phyloP scores from a whole-genome alignment of 306 rosid species.

The Cucumis hystrix region DNA sequence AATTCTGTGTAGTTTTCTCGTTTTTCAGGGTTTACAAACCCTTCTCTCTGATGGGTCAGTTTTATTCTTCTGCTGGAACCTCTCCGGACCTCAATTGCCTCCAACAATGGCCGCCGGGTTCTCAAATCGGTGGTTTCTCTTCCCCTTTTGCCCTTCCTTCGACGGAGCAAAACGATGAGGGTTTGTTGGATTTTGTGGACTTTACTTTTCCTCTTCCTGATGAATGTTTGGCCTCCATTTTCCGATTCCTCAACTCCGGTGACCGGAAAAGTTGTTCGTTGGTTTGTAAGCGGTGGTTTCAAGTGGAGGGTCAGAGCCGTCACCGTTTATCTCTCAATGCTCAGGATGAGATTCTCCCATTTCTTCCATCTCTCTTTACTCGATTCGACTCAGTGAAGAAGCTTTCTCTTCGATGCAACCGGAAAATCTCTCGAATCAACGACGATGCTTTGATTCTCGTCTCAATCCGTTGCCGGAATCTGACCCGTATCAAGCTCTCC shows the following conservation, averaged over 20 bases:
- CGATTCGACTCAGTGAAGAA: slow-evolving; percentile 67
- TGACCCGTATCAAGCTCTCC: slow-evolving; percentile 59
- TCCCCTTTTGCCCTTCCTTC: not conserved
- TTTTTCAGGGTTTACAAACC: not conserved
- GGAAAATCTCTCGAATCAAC: slow-evolving; percentile 42
- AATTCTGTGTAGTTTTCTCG: not conserved
- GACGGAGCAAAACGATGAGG: not conserved
- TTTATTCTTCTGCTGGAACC: slow-evolving; percentile 27
- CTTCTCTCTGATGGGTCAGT: slow-evolving; percentile 45
- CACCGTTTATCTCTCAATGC: slow-evolving; percentile 44
- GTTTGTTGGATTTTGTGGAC: slow-evolving; percentile 15
- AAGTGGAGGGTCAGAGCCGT: slow-evolving; percentile 53
- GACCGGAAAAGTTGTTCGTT: slow-evolving; percentile 54
- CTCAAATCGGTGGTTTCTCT: slow-evolving; percentile 11
- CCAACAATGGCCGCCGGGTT: slow-evolving; percentile 1
- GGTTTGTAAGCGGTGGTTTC: slow-evolving; percentile 53
- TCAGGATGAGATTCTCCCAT: slow-evolving; percentile 25
- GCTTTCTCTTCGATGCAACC: slow-evolving; percentile 58
- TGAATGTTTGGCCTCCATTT: slow-evolving; percentile 45
- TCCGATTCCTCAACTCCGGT: slow-evolving; percentile 34
- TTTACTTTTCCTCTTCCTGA: slow-evolving; percentile 50
- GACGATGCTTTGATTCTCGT: slow-evolving; percentile 48
- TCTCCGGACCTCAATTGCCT: slow-evolving; percentile 4
- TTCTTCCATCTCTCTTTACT: slow-evolving; percentile 35
- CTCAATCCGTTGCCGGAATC: slow-evolving; percentile 46